phyloP scores from a whole-genome alignment of 441 rosid species.

The Viola pubescens region DNA sequence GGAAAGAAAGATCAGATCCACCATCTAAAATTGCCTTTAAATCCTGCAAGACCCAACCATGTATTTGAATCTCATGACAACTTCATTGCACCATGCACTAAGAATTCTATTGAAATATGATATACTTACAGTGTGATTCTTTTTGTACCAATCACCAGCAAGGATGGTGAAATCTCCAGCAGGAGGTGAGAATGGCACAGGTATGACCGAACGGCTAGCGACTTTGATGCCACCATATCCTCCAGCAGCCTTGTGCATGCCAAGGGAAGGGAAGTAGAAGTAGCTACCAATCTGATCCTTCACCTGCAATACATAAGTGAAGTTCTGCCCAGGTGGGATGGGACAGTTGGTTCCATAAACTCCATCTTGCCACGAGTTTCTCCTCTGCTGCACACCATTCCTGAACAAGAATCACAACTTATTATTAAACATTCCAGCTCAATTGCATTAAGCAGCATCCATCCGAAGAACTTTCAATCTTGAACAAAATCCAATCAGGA shows the following conservation, averaged over 20 bases:
- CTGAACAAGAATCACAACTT: constrained; percentile 20
- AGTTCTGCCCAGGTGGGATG: constrained; percentile 66
- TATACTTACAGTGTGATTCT: constrained; percentile 55
- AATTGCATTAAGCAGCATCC: not conserved
- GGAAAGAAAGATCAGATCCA: constrained; percentile 55
- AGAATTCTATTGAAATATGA: not conserved
- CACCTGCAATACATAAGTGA: constrained; percentile 61
- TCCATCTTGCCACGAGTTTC: constrained; percentile 79
- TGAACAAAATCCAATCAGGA: not conserved
- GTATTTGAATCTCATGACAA: not conserved
- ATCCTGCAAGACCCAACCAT: constrained; percentile 25
- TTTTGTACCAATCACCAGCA: constrained; percentile 71
- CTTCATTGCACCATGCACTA: not conserved
- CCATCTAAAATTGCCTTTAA: constrained; percentile 51
- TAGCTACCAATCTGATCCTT: constrained; percentile 82
- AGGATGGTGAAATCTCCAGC: constrained; percentile 56
- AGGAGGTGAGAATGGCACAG: constrained; percentile 61
- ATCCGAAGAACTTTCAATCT: not conserved
- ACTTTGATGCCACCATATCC: constrained; percentile 64
- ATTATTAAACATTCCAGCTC: not conserved
- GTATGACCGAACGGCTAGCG: constrained; percentile 53
- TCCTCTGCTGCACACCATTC: constrained; percentile 63
- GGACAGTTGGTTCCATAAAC: constrained; percentile 79
- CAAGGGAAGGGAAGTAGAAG: constrained; percentile 70
- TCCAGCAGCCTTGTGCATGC: constrained; percentile 78